Evolutionary conservation across 2,329 filamentous ascomycete genomes (phyloP).

Genomic region (Coniochaeta ligniaria): DNA sequence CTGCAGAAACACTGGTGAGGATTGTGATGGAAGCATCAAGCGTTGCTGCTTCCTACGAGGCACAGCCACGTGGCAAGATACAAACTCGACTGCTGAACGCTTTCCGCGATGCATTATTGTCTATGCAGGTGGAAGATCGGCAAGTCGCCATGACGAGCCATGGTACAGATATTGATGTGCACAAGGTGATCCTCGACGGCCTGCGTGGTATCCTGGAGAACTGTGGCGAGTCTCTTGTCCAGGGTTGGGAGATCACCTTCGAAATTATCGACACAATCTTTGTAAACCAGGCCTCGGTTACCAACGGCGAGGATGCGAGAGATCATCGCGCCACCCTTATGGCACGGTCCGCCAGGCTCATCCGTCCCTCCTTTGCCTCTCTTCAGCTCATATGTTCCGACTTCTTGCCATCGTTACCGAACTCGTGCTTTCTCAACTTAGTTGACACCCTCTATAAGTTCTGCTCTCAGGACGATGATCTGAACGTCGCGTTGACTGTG

Average conservation of each 20-base stretch:
- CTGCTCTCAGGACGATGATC: constrained; percentile 79
- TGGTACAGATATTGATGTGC: constrained; percentile 68
- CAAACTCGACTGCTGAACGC: constrained; percentile 67
- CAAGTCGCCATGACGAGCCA: constrained; percentile 50
- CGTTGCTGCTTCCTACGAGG: constrained; percentile 44
- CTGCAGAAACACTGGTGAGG: constrained; percentile 57
- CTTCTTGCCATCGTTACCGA: constrained; percentile 69
- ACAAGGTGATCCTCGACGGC: constrained; percentile 71
- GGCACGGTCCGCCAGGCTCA: constrained; percentile 64
- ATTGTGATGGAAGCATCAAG: constrained; percentile 51
- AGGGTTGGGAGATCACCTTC: constrained; percentile 82
- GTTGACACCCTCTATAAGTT: constrained; percentile 87
- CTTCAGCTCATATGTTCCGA: constrained; percentile 92
- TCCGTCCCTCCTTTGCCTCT: constrained; percentile 81
- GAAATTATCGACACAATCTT: constrained; percentile 82
- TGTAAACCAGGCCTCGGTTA: constrained; percentile 29
- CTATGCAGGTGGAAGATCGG: constrained; percentile 47
- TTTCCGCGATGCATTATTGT: constrained; percentile 52
- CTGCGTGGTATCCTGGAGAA: constrained; percentile 79
- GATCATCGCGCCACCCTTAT: constrained; percentile 28
- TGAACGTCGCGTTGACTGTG: constrained; percentile 91
- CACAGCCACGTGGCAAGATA: constrained; percentile 48
- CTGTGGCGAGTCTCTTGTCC: constrained; percentile 74
- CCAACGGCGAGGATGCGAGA: constrained; percentile 26
- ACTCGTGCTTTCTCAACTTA: constrained; percentile 66